Evolutionary conservation across 1,284 basidiomycete genomes (phyloP), one percentile per base, ranked within the genome.

Genomic region (Leccinum brunneo-olivaceum): DNA sequence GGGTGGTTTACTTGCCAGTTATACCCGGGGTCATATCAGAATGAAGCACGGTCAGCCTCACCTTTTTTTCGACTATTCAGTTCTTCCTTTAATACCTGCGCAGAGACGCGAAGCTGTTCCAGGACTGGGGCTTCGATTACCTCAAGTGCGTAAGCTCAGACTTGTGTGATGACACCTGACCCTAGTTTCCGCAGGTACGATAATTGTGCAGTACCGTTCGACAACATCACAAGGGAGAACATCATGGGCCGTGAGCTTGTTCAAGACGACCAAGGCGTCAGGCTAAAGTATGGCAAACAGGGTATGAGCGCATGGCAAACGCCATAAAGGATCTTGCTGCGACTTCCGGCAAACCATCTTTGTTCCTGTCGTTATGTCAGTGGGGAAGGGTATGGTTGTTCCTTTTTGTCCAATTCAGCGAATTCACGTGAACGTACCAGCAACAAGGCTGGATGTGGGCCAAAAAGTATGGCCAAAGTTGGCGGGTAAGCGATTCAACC

Each of bases 391-490:
- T 78, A 59, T 50, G 69, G 54, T 5, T 16, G 35, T 16, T 12
- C 9, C 24, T 25, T 34, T 27, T 30, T 19, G 24, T 32, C 6
- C 29, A 7, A 21, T 19, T 21, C 8, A 19, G 24, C 19, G 21
- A 10, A 44, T 7, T 41, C 36, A 32, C 9, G 40, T 36, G 48
- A 34, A 41, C 12, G 29, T 9, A 24, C 29, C 35, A 81, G 78
- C 64, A 72, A 53, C 72, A 78, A 63, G 74, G 74, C 3, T 80
- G 77, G 78, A 45, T 73, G 11, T 80, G 78, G 77, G 77, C 69
- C 2, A 61, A 27, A 39, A 59, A 30, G 25, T 58, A 77, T 19
- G 77, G 78, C 0, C 77, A 81, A 52, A 74, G 70, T 45, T 80
- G 77, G 77, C 68, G 77, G 53, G 76, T 77, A 49, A 30, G 73